phyloP scores from a whole-genome alignment of 2,329 filamentous ascomycete species.

The Eutypella sp. region DNA sequence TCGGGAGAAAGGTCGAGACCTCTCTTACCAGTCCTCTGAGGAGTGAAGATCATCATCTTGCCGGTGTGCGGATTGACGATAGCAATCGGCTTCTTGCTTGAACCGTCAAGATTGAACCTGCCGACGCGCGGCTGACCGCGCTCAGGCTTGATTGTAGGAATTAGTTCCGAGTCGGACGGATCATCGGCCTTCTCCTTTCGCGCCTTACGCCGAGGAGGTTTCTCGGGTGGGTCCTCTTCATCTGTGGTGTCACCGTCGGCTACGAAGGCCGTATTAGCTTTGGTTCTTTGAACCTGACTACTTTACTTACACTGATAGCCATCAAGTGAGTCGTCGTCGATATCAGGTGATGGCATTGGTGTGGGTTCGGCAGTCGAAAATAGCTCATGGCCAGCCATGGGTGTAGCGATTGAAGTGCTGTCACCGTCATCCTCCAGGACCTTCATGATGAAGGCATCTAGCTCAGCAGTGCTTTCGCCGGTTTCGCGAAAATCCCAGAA shows the following conservation, averaged over 20 bases:
- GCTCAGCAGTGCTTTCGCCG: slow-evolving; percentile 38
- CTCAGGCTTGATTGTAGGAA: slow-evolving; percentile 40
- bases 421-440: slow-evolving; percentile 33
- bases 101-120: slow-evolving; percentile 49
- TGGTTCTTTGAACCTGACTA: slow-evolving; percentile 11
- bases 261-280: slow-evolving; percentile 37
- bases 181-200: slow-evolving; percentile 35
- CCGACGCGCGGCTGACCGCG: slow-evolving; percentile 50
- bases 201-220: slow-evolving; percentile 43
- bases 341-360: slow-evolving; percentile 25
- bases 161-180: slow-evolving; percentile 46
- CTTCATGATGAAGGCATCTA: slow-evolving; percentile 34
- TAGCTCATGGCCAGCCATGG: slow-evolving; percentile 28
- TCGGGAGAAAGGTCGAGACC: slow-evolving; percentile 49
- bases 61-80: slow-evolving; percentile 52
- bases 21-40: slow-evolving; percentile 38
- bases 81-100: slow-evolving; percentile 52
- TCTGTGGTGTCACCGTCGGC: slow-evolving; percentile 60
- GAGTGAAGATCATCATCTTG: slow-evolving; percentile 62
- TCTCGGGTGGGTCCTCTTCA: slow-evolving; percentile 49
- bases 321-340: slow-evolving; percentile 41
- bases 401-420: slow-evolving; percentile 37
- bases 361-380: slow-evolving; percentile 27
- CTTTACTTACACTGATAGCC: slow-evolving; percentile 55
- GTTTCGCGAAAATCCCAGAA: slow-evolving; percentile 59